Conservation (phyloP, 345 rosid genomes). For the Toxicodendron radicans region DNA sequence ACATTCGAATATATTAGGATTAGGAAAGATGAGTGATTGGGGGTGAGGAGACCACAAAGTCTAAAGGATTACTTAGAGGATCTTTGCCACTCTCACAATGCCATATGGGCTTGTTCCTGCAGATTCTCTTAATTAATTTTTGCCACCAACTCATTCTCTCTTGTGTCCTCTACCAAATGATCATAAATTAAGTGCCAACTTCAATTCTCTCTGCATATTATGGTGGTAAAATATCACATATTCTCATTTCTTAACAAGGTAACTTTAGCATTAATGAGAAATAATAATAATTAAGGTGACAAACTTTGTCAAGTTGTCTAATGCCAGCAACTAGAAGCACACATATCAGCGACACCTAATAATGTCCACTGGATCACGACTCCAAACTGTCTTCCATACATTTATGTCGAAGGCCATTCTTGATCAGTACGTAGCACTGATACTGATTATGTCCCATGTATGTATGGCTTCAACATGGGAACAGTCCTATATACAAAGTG, state of each 20-base stretch:
- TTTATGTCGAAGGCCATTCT: not conserved
- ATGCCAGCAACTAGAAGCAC: conserved; percentile 3
- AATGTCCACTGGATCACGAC: not conserved
- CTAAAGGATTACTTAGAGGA: conserved; percentile 12
- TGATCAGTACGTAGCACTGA: not conserved
- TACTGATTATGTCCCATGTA: not conserved
- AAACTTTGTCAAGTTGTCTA: not conserved
- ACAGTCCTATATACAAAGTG: not conserved
- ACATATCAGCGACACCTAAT: conserved; percentile 13
- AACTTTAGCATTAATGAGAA: not conserved
- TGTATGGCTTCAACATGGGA: not conserved
- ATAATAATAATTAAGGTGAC: not conserved
- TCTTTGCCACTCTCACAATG: conserved; percentile 11
- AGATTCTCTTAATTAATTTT: not conserved
- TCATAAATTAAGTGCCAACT: conserved; percentile 11
- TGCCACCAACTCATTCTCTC: conserved; percentile 14
- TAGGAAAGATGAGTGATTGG: conserved; percentile 14
- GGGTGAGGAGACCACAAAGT: conserved; percentile 19
- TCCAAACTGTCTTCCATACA: not conserved
- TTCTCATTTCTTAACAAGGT: not conserved
- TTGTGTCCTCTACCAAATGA: conserved; percentile 9
- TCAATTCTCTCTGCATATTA: not conserved
- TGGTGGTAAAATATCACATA: too few relatives aligned
- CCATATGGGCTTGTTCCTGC: conserved; percentile 16
- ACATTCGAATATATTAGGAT: conserved; percentile 17